Percentiles rank a stretch among this genome's conserved stretches.
Evolutionary conservation across 129 eudicot genomes (phyloP).

Genomic region (Deinandra increscens): DNA sequence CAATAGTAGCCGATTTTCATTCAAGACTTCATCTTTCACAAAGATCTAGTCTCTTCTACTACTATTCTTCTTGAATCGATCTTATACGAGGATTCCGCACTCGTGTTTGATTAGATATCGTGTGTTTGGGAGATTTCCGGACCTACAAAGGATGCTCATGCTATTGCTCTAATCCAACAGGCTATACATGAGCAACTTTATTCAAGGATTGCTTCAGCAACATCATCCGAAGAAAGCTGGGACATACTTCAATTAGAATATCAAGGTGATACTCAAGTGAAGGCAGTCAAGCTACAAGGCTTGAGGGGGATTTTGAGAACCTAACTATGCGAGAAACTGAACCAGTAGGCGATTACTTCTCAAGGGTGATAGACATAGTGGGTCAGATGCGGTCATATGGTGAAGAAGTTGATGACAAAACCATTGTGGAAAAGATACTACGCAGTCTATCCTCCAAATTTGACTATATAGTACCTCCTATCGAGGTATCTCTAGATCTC

Average conservation of each 20-base stretch:
- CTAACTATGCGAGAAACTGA: background rate
- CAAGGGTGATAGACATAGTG: background rate
- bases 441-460: background rate
- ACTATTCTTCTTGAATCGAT: too few relatives aligned
- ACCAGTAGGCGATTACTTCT: background rate
- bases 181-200: background rate
- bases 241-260: background rate
- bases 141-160: background rate
- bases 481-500: background rate
- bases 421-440: background rate
- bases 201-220: background rate
- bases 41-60: too few relatives aligned
- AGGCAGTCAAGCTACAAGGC: background rate
- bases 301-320: background rate
- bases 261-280: too few relatives aligned
- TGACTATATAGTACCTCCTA: background rate
- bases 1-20: too few relatives aligned
- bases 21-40: too few relatives aligned
- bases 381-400: background rate
- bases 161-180: background rate
- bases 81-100: too few relatives aligned
- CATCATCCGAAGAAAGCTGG: background rate
- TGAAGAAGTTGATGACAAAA: background rate
- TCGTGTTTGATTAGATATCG: too few relatives aligned
- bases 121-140: too few relatives aligned